Conservation (phyloP, 305 asterid genomes). For the Lippia alba region DNA sequence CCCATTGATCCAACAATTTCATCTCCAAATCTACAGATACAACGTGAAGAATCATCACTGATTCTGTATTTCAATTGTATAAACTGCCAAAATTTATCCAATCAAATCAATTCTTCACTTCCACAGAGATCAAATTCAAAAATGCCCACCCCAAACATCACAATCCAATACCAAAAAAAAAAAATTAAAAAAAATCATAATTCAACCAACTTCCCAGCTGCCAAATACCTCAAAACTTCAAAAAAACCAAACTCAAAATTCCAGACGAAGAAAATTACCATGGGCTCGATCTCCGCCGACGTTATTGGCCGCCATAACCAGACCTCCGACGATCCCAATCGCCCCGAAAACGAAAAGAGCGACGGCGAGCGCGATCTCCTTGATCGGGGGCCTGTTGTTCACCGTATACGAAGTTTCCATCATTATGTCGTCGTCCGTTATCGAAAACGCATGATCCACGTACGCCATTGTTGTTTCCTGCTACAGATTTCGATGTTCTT, state of each 20-base stretch:
- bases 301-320: conserved; percentile 78
- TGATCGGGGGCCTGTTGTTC: conserved; percentile 73
- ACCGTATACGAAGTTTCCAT: conserved; percentile 73
- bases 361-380: conserved; percentile 90
- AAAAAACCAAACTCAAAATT: neutral
- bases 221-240: conserved; percentile 17
- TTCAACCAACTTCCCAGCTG: neutral
- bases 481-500: conserved; percentile 7
- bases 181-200: neutral
- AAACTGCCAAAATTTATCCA: neutral
- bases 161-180: neutral
- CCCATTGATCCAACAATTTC: neutral
- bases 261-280: conserved; percentile 41
- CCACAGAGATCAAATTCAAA: neutral
- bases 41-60: conserved; percentile 6
- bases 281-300: conserved; percentile 94
- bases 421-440: conserved; percentile 92
- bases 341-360: conserved; percentile 83
- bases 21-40: neutral
- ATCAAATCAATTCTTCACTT: conserved; percentile 13
- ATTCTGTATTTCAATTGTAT: too few species aligned
- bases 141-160: neutral
- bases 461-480: conserved; percentile 62
- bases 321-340: conserved; percentile 62
- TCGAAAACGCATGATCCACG: conserved; percentile 92